Conservation (phyloP, 2,329 filamentous ascomycete species). For the Hymenoscyphus salicellus region DNA sequence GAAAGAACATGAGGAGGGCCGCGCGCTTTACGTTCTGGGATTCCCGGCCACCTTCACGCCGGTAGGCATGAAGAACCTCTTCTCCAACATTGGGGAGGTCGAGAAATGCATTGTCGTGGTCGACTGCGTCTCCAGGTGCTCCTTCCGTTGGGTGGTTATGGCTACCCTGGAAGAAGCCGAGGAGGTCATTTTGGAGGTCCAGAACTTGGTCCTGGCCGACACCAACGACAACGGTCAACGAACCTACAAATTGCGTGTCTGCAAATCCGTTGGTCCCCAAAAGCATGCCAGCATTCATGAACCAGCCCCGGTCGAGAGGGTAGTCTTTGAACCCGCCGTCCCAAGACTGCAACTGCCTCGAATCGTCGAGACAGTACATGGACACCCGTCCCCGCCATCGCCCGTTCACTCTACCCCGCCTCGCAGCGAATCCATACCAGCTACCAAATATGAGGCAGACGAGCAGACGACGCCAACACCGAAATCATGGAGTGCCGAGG, state of each 20-base stretch:
- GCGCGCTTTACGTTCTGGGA: conserved; percentile 26
- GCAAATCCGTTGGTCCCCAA: conserved; percentile 11
- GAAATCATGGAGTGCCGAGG: neutral
- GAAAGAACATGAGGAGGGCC: conserved; percentile 16
- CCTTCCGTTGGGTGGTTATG: conserved; percentile 31
- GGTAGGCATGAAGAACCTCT: conserved; percentile 14
- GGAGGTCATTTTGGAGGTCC: neutral
- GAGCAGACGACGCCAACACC: neutral
- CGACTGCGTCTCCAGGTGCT: conserved; percentile 17
- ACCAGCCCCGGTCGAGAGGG: neutral
- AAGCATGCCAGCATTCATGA: conserved; percentile 6
- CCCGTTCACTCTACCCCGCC: neutral
- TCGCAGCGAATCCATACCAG: neutral
- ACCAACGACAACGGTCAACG: neutral
- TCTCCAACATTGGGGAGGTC: conserved; percentile 20
- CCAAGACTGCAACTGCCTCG: neutral
- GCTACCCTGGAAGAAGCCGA: conserved; percentile 18
- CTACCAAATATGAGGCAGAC: neutral
- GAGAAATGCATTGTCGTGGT: conserved; percentile 22
- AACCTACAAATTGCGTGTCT: conserved; percentile 6
- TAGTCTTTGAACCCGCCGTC: neutral
- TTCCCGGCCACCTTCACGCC: conserved; percentile 17
- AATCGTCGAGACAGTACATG: conserved; percentile 1
- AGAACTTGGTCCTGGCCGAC: neutral
- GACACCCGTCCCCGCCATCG: neutral